Evolutionary conservation across 2,329 filamentous ascomycete species (phyloP), one percentile per base, ranked within the genome.

Genomic region (Talaromyces albobiverticillius): DNA sequence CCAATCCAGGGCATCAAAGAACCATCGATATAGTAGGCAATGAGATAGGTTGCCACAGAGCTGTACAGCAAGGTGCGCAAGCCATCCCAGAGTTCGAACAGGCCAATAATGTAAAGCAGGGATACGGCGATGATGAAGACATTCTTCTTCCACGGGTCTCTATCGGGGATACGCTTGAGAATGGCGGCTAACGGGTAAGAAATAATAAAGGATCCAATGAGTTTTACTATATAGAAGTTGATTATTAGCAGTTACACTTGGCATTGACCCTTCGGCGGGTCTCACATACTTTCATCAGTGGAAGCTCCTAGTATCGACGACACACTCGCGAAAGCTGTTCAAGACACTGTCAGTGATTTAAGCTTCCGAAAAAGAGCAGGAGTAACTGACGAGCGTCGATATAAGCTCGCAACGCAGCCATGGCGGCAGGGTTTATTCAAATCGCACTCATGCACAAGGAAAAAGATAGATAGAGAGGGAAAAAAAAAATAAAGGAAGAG

Each of bases 1-100:
- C 86, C 91, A 47, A 96, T 80, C 94, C 94, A 99, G 76, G 94
- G 94, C 94, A 99, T 99, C 68, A 93, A 89, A 0, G 90, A 90
- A 18, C 90, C 92, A 61, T 90, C 82, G 42, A 97, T 77, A 68
- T 86, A 92, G 61, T 87, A 84, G 50, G 93, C 88, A 62, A 99
- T 94, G 59, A 81, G 78, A 68, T 96, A 99, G 48, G 89, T 84
- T 47, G 85, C 92, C 16, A 81, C 82, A 1, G 93, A 85, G 67
- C 89, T 91, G 67, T 95, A 85, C 55, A 88, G 69, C 36, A 99
- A 76, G 2, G 92, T 96, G 36, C 82, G 81, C 13, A 95, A 74
- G 53, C 94, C 95, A 71, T 76, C 79, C 92, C 93, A 97, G 46
- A 99, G 81, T 67, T 95, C 89, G 72, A 95, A 99, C 3, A 99